A percentile compares a stretch with the other conserved stretches of the same genome.
phyloP scores from a whole-genome alignment of 306 rosid genomes.

The Trichosanthes cucumerina region DNA sequence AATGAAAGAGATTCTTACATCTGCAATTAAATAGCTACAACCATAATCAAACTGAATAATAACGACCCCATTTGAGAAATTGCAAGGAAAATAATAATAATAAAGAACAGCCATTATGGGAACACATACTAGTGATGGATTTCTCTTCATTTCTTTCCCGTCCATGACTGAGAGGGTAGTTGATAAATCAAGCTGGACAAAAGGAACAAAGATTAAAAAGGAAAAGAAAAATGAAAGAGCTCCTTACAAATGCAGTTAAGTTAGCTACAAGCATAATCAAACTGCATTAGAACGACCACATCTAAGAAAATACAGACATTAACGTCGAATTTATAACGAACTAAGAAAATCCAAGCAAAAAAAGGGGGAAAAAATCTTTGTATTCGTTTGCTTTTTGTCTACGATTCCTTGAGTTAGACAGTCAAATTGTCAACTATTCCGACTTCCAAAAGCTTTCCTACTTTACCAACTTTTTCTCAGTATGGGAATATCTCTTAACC shows the following conservation, averaged over 20 bases:
- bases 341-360: background rate
- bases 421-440: background rate
- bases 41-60: background rate
- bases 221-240: background rate
- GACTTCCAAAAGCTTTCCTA: background rate
- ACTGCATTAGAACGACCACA: background rate
- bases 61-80: background rate
- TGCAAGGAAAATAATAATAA: background rate
- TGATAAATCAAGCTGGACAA: background rate
- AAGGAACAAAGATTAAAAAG: background rate
- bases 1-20: background rate
- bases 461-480: background rate
- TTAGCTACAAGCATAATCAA: background rate
- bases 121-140: constrained; percentile 36
- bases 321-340: background rate
- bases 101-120: constrained; percentile 31
- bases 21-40: background rate
- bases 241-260: background rate
- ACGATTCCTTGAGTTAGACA: background rate
- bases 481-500: background rate
- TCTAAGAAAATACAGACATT: background rate
- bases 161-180: background rate
- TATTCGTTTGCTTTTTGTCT: background rate
- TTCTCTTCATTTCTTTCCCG: constrained; percentile 12
- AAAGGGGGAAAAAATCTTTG: background rate